Conservation (phyloP, 2,329 filamentous ascomycete genomes). For the Diaporthe sp. region DNA sequence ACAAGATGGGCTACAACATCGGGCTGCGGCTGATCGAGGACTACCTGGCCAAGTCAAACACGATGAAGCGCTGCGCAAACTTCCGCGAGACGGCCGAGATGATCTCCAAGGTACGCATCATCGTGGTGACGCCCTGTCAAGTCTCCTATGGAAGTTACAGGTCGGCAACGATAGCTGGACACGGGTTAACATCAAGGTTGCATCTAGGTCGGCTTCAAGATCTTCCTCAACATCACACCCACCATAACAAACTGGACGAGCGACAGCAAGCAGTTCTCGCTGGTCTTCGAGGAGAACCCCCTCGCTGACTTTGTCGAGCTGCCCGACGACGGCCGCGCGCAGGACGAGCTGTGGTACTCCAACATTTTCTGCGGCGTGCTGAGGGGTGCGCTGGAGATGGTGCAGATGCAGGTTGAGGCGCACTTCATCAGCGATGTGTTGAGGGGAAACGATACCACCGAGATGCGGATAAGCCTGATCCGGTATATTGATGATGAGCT, state of each 20-base stretch:
- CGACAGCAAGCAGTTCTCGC: constrained; percentile 95
- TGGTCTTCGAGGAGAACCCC: constrained; percentile 97
- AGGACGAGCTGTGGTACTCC: constrained; percentile 98
- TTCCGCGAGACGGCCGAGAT: constrained; percentile 97
- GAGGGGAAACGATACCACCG: constrained; percentile 93
- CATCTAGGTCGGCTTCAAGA: constrained; percentile 93
- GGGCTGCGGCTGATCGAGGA: constrained; percentile 96
- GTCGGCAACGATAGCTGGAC: background rate
- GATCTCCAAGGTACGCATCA: constrained; percentile 81
- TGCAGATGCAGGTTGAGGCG: constrained; percentile 98
- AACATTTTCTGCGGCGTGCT: constrained; percentile 97
- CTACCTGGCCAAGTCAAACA: constrained; percentile 95
- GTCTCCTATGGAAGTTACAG: background rate
- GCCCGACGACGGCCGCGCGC: constrained; percentile 93
- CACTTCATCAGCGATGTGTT: constrained; percentile 96
- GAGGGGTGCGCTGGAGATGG: constrained; percentile 94
- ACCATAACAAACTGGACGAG: constrained; percentile 95
- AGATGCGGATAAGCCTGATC: constrained; percentile 94
- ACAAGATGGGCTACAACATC: constrained; percentile 99
- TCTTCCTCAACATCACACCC: constrained; percentile 97
- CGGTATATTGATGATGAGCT: constrained; percentile 98
- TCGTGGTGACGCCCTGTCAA: too few relatives aligned
- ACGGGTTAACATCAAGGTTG: background rate
- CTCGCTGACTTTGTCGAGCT: constrained; percentile 97
- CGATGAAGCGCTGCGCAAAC: constrained; percentile 88